Evolutionary conservation across 371 early-diverging fungal species (phyloP), one percentile per base, ranked within the genome.

Genomic region (Paraphysoderma sedebokerense): DNA sequence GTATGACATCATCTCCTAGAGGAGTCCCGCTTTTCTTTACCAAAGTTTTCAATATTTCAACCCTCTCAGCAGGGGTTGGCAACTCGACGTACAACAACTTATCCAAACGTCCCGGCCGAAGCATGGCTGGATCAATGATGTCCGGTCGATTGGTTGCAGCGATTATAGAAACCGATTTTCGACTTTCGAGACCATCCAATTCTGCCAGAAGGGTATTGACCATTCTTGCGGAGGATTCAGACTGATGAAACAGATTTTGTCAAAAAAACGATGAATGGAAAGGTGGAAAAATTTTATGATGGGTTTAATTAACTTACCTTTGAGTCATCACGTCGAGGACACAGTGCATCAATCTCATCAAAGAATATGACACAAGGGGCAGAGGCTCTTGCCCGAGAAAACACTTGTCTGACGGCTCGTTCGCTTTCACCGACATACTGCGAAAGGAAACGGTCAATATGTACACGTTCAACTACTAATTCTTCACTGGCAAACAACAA

Each of bases 61-160:
- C 59, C n/a, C 98, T 74, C 59, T 92, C 95, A 5, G 53, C 57
- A 17, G 77, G 67, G 3, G 76, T 73, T 5, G 99, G 99, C 35
- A 97, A 61, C 54, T 88, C 91, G 1, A 99, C 96, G 59, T 96
- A 93, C 15, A 99, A 71, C 6, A 92, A 62, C 56, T 93, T 99
- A 60, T 98, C 99, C 62, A 99, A 98, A 54, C 99, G 68, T 17
- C 99, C 99, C 23, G 93, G 96, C 46, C 99, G 74, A 37, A 98
- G 68, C 35, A 99, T 65, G 13, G 98, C 98, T 24, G 97, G 81
- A 63, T 99, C 99, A 27, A 99, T 63, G 13, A 92, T 76, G 65
- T 99, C 98, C 0, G 98, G 97, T 41, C 98, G 74, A 58, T 98
- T 99, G 6, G 99, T 99, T 7, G 99, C 99, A 9, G 97, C 99